phyloP scores from a whole-genome alignment of 805 yeast species.

The Candida nitratophila region DNA sequence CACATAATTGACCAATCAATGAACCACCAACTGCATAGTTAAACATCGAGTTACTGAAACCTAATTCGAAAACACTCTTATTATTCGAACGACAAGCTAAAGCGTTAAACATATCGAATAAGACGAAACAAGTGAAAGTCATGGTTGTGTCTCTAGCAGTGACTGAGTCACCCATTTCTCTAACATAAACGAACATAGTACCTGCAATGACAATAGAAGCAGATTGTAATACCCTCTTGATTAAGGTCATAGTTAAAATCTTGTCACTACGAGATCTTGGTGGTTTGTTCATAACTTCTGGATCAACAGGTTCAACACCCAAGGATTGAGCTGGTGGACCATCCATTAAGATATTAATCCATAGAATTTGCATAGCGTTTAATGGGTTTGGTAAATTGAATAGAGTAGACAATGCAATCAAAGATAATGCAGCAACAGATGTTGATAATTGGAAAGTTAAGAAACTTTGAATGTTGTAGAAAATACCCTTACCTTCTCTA shows the following conservation, averaged over 20 bases:
- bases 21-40: constrained; percentile 89
- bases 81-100: constrained; percentile 84
- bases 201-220: constrained; percentile 77
- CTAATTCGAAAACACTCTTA: constrained; percentile 77
- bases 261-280: constrained; percentile 86
- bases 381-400: constrained; percentile 88
- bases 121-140: constrained; percentile 96
- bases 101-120: constrained; percentile 96
- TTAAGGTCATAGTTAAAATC: constrained; percentile 64
- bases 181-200: constrained; percentile 77
- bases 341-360: constrained; percentile 97
- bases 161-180: constrained; percentile 81
- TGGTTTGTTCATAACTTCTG: constrained; percentile 92
- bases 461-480: constrained; percentile 90
- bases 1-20: constrained; percentile 83
- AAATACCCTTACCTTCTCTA: constrained; percentile 96
- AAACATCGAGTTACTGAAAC: constrained; percentile 82
- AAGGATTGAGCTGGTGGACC: constrained; percentile 98
- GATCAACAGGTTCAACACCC: constrained; percentile 97
- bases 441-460: constrained; percentile 94
- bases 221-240: constrained; percentile 68
- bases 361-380: constrained; percentile 96
- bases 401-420: constrained; percentile 81
- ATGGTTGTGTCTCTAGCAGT: constrained; percentile 96
- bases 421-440: constrained; percentile 86